Conservation (phyloP, 495 filamentous ascomycete species). For the Evansstolkia leycettana region DNA sequence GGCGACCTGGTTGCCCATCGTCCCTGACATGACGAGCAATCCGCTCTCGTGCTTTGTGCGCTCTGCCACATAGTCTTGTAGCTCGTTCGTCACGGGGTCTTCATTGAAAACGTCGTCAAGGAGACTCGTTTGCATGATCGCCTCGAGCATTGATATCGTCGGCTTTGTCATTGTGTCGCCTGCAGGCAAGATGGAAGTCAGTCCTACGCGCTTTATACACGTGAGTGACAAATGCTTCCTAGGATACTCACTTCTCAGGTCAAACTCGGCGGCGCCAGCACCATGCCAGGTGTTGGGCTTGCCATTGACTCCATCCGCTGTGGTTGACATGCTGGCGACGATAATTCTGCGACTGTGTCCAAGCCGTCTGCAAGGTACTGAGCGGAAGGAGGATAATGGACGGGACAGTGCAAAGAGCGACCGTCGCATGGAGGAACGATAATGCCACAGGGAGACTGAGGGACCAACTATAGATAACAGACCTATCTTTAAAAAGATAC, state of each 20-base stretch:
- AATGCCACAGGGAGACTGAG: too few relatives aligned
- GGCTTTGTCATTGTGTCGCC: slow-evolving; percentile 80
- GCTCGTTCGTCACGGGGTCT: slow-evolving; percentile 63
- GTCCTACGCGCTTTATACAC: not conserved
- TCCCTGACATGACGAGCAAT: slow-evolving; percentile 69
- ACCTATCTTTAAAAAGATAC: too few relatives aligned
- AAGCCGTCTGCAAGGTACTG: slow-evolving; percentile 1
- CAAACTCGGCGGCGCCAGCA: slow-evolving; percentile 52
- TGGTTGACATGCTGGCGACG: slow-evolving; percentile 17
- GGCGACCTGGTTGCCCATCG: slow-evolving; percentile 59
- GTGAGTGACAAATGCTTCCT: slow-evolving; percentile 9
- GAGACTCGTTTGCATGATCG: slow-evolving; percentile 45
- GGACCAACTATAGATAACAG: too few relatives aligned
- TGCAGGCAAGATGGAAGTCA: slow-evolving; percentile 3
- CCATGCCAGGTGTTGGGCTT: slow-evolving; percentile 40
- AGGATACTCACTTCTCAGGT: slow-evolving; percentile 35
- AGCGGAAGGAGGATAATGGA: slow-evolving; percentile 1
- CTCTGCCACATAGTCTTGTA: slow-evolving; percentile 57
- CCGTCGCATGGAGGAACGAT: not conserved
- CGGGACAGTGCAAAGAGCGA: slow-evolving; percentile 5
- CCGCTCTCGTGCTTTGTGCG: slow-evolving; percentile 62
- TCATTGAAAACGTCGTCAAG: slow-evolving; percentile 78
- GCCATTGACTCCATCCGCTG: slow-evolving; percentile 7
- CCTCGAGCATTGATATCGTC: slow-evolving; percentile 63
- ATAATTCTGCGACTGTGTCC: not conserved